A percentile compares a stretch with the other conserved stretches of the same genome.
phyloP scores from a whole-genome alignment of 1,284 basidiomycete genomes.

The Cutaneotrichosporon sp. region DNA sequence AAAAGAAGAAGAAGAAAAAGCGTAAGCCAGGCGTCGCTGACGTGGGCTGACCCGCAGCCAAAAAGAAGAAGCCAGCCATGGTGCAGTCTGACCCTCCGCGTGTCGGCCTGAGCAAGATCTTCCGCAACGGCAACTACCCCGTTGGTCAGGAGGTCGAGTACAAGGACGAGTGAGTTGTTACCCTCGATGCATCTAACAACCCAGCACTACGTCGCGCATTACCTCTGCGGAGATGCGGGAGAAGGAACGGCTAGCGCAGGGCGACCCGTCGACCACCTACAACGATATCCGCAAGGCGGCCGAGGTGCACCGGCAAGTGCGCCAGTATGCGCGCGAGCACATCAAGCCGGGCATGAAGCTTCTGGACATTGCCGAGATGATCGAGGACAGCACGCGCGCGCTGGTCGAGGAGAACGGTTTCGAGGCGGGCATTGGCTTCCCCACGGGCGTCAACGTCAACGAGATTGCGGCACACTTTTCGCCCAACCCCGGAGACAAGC shows the following conservation, averaged over 20 bases:
- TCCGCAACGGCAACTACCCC: conserved; percentile 77
- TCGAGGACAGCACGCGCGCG: conserved; percentile 85
- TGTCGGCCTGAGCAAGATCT: conserved; percentile 82
- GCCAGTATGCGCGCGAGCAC: conserved; percentile 67
- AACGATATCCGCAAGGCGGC: conserved; percentile 83
- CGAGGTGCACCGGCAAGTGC: conserved; percentile 94
- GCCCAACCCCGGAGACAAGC: conserved; percentile 90
- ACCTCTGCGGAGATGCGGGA: conserved; percentile 88
- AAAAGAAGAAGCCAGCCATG: conserved; percentile 61
- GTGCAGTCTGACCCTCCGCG: conserved; percentile 90
- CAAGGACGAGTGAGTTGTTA: conserved; percentile 66
- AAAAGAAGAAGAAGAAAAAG: conserved; percentile 94
- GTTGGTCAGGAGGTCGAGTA: conserved; percentile 90
- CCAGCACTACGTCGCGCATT: conserved; percentile 74
- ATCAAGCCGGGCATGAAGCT: conserved; percentile 93
- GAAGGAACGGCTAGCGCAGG: conserved; percentile 67
- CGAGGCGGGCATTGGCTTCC: conserved; percentile 78
- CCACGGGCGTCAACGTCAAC: conserved; percentile 92
- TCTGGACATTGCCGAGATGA: conserved; percentile 89
- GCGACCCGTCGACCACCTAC: conserved; percentile 77
- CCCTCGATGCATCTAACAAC: background rate
- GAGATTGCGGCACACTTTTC: conserved; percentile 96
- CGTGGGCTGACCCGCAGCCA: conserved; percentile 46
- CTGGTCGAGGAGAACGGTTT: conserved; percentile 87
- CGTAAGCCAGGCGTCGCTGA: conserved; percentile 21